phyloP scores from a whole-genome alignment of 2,329 filamentous ascomycete genomes.

The Hypomyces rosellus region DNA sequence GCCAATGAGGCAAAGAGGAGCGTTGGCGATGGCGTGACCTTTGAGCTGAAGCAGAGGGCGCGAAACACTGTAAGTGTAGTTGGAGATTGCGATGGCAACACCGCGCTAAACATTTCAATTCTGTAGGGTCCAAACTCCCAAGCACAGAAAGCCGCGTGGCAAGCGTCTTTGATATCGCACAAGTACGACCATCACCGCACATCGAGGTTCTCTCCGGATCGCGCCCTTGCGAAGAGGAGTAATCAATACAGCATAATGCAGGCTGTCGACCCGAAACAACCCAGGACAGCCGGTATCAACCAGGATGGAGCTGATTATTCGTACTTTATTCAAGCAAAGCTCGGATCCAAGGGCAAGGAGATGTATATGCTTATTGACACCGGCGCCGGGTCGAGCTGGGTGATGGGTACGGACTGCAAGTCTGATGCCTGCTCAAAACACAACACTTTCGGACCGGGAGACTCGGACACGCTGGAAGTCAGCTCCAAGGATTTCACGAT shows the following conservation, averaged over 20 bases:
- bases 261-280: slow-evolving; percentile 38
- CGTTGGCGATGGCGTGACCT: slow-evolving; percentile 26
- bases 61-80: slow-evolving; percentile 2
- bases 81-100: not conserved
- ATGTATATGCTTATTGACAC: slow-evolving; percentile 61
- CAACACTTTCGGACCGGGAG: slow-evolving; percentile 58
- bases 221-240: slow-evolving; percentile 28
- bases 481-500: slow-evolving; percentile 55
- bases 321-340: slow-evolving; percentile 53
- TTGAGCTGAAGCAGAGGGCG: slow-evolving; percentile 35
- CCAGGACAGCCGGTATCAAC: slow-evolving; percentile 48
- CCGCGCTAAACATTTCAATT: not conserved
- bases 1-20: slow-evolving; percentile 20
- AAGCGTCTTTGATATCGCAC: slow-evolving; percentile 10
- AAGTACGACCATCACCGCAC: slow-evolving; percentile 9
- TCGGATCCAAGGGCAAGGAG: slow-evolving; percentile 49
- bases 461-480: slow-evolving; percentile 58
- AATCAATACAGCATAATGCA: slow-evolving; percentile 43
- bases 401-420: slow-evolving; percentile 66
- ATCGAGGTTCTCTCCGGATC: not conserved
- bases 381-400: slow-evolving; percentile 70
- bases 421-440: slow-evolving; percentile 62
- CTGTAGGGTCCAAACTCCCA: slow-evolving; percentile 27
- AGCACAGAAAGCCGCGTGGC: slow-evolving; percentile 31
- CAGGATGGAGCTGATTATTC: slow-evolving; percentile 62